Percentiles rank a stretch among this genome's conserved stretches.
Evolutionary conservation across 345 rosid genomes (phyloP).

Genomic region (Garcia nutans): DNA sequence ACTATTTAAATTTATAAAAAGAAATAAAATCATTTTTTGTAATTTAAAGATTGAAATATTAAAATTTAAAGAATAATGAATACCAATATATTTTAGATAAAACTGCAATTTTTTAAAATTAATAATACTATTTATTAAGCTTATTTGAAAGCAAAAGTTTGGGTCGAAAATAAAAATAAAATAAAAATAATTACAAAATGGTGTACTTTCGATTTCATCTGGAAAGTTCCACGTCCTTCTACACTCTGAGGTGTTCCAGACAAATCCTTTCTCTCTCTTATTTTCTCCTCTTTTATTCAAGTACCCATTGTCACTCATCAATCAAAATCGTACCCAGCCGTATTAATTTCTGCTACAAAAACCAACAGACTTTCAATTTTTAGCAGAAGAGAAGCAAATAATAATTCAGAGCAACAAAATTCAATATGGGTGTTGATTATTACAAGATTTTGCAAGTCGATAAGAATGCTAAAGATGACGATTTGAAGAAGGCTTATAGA

Average conservation of each 20-base stretch:
- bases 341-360: neutral
- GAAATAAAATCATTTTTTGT: no score
- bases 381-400: neutral
- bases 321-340: neutral
- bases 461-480: slow-evolving; percentile 65
- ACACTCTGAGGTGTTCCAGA: slow-evolving; percentile 10
- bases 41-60: no score
- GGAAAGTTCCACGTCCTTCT: slow-evolving; percentile 25
- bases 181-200: neutral
- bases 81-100: no score
- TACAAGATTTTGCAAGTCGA: slow-evolving; percentile 62
- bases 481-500: slow-evolving; percentile 78
- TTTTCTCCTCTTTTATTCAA: neutral
- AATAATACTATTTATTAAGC: no score
- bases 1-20: no score
- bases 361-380: neutral
- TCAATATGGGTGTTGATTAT: slow-evolving; percentile 51
- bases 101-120: no score
- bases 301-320: neutral
- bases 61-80: no score
- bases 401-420: neutral
- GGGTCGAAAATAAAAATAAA: no score
- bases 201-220: neutral
- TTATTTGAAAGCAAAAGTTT: neutral
- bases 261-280: neutral